Conservation (phyloP, 2,329 filamentous ascomycete genomes). For the Fusarium solani-melongenae region DNA sequence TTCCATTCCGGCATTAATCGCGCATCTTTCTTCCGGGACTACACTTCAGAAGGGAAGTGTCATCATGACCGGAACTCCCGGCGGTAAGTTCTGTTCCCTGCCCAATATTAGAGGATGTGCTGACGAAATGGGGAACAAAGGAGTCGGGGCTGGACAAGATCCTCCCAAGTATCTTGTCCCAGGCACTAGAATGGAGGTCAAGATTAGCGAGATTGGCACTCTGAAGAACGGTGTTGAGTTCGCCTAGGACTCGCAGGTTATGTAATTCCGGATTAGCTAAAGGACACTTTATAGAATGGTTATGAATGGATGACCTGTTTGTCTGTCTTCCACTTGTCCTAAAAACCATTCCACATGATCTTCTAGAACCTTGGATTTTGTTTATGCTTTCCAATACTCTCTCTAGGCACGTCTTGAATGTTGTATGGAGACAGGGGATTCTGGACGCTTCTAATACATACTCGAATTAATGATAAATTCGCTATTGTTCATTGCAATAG, state of each 20-base stretch:
- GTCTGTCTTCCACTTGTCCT: neutral
- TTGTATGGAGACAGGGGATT: too few relatives aligned
- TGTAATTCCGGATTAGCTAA: neutral
- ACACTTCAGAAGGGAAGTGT: conserved; percentile 56
- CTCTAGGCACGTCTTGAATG: too few relatives aligned
- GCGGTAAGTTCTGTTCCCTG: conserved; percentile 27
- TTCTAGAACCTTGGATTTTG: too few relatives aligned
- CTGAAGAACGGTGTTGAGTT: conserved; percentile 50
- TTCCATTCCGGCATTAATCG: conserved; percentile 50
- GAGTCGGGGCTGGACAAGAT: conserved; percentile 57
- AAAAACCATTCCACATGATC: too few relatives aligned
- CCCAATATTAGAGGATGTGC: neutral
- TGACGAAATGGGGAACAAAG: neutral
- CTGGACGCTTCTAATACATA: too few relatives aligned
- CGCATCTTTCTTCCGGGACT: conserved; percentile 54
- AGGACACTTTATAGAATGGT: neutral
- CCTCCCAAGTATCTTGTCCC: conserved; percentile 53
- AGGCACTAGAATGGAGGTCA: conserved; percentile 54
- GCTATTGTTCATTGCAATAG: too few relatives aligned
- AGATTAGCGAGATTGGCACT: conserved; percentile 54
- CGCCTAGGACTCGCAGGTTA: neutral
- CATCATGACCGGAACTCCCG: conserved; percentile 60
- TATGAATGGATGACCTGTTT: neutral
- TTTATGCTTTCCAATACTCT: too few relatives aligned
- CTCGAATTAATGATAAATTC: too few relatives aligned